Evolutionary conservation across 768 basidiomycete species (phyloP), one percentile per base, ranked within the genome.

Genomic region (Serendipita sp.): DNA sequence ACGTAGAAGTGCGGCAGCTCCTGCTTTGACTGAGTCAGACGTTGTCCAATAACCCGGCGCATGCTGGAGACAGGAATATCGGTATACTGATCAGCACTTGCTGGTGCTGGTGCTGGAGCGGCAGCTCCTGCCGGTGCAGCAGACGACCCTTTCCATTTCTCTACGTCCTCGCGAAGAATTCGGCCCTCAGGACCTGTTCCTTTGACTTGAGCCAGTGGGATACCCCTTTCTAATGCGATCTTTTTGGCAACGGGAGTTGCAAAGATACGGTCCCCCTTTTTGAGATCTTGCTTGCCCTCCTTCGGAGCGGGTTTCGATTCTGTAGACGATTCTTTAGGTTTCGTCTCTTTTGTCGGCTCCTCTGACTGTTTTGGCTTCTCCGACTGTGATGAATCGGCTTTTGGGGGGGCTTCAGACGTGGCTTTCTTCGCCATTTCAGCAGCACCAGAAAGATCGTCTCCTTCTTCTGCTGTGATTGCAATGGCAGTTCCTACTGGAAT

Each of bases 1-100:
- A 97, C 76, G 75, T 98, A 98, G 78, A 95, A 99, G 74, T 98
- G 95, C 3, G 96, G 96, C n/a, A 92, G 72, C 70, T 92, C 86
- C 75, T 90, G 87, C 77, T 96, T 98, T 66, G 90, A 91, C 77
- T 97, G 89, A 0, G 86, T 84, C 68, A 99, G 83, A 69, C 96
- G 89, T 45, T 83, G 69, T 65, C 90, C 96, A 72, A 99, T 99
- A 46, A 84, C 86, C 69, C 91, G 89, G 66, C 96, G 89, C 88
- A 99, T 99, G 75, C 86, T 96, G 51, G 89, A 84, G 62, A 92
- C 78, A 13, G 96, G 96, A 38, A 84, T 86, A 73, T 99, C 96
- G 68, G 83, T 80, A 75, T 94, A 98, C 69, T 92, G 88, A 28
- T 72, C 73, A 45, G 73, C 70, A 35, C 75, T 70, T 38, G 75